phyloP scores from a whole-genome alignment of 2,329 filamentous ascomycete species.

The Apiospora rasikravindrae region DNA sequence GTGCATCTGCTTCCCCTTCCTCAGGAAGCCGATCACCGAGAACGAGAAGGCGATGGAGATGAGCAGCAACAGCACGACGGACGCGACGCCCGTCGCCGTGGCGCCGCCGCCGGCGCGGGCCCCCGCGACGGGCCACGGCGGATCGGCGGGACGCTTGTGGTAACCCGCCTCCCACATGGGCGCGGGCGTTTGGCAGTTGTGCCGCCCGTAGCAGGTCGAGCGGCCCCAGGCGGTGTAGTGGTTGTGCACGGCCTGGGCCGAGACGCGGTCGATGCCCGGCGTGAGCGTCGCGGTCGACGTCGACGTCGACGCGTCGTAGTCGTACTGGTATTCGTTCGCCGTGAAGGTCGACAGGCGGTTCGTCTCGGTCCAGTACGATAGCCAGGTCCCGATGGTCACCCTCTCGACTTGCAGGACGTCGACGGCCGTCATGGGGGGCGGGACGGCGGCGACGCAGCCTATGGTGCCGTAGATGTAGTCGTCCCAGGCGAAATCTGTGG shows the following conservation, averaged over 20 bases:
- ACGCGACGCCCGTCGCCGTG: neutral
- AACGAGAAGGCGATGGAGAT: neutral
- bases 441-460: neutral
- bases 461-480: neutral
- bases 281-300: neutral
- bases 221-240: neutral
- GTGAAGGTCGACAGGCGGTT: neutral
- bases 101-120: no score
- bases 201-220: neutral
- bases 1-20: neutral
- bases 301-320: neutral
- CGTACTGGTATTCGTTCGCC: neutral
- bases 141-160: neutral
- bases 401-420: neutral
- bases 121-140: neutral
- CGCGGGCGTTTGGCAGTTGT: neutral
- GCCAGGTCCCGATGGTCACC: neutral
- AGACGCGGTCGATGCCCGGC: neutral
- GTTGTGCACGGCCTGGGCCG: neutral
- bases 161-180: neutral
- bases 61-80: neutral
- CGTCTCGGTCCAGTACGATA: no score
- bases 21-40: neutral
- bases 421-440: neutral
- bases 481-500: neutral